Evolutionary conservation across 768 basidiomycete species (phyloP).

Genomic region (Collybia sordida): DNA sequence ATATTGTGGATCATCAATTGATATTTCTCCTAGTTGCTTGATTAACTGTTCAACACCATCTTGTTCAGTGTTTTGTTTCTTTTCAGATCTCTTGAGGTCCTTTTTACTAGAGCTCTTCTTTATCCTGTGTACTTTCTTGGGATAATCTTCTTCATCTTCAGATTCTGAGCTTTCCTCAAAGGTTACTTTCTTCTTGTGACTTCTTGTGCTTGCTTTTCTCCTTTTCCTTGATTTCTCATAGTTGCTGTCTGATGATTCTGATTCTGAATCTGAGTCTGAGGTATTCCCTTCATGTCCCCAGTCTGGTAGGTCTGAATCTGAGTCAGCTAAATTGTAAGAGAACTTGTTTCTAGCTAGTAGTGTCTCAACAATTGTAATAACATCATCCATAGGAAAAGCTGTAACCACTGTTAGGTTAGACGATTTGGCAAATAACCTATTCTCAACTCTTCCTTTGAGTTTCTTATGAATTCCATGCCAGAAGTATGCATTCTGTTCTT

Average conservation of each 20-base stretch:
- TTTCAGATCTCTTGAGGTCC: no score
- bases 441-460: no score
- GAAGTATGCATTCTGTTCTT: neutral
- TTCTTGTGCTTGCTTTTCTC: neutral
- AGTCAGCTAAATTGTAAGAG: neutral
- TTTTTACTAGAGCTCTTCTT: no score
- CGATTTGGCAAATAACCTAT: no score
- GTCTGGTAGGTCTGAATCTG: slow-evolving; percentile 1
- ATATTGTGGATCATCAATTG: slow-evolving; percentile 4
- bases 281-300: neutral
- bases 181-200: neutral
- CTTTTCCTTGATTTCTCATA: neutral
- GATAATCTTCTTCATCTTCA: neutral
- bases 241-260: no score
- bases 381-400: neutral
- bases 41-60: neutral
- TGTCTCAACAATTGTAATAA: neutral
- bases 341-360: slow-evolving; percentile 1
- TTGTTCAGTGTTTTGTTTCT: neutral
- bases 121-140: neutral
- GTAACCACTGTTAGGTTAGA: no score
- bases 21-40: neutral
- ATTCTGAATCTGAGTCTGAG: slow-evolving; percentile 1
- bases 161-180: neutral
- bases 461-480: slow-evolving; percentile 1